Conservation (phyloP, 768 basidiomycete genomes). For the Mrakia gelida region DNA sequence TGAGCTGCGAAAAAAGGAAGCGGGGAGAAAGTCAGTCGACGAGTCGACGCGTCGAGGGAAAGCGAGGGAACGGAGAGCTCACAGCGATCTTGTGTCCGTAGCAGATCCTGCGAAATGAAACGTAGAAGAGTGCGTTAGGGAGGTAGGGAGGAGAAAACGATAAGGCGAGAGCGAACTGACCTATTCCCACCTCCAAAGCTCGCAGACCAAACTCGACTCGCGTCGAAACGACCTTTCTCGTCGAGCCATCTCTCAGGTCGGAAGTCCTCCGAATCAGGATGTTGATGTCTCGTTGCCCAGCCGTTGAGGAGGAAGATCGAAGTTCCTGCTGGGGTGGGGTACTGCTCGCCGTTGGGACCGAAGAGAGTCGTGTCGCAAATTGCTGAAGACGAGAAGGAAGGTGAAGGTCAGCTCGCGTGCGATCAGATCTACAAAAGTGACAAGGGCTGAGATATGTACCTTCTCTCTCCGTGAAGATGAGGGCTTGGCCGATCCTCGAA, state of each 20-base stretch:
- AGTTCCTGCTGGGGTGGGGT: background rate
- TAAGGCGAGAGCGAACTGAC: background rate
- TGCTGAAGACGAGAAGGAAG: no score
- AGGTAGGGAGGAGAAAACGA: background rate
- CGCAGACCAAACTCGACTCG: background rate
- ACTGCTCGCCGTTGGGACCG: background rate
- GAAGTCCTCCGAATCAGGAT: background rate
- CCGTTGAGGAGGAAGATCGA: slow-evolving; percentile 12
- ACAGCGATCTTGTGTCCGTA: slow-evolving; percentile 21
- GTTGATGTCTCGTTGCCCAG: background rate
- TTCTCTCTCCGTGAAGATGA: background rate
- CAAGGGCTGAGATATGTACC: no score
- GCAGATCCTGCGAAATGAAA: background rate
- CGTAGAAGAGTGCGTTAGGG: no score
- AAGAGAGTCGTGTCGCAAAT: background rate
- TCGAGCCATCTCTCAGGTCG: slow-evolving; percentile 20
- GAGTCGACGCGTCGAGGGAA: background rate
- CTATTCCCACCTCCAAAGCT: slow-evolving; percentile 5
- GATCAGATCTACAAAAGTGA: no score
- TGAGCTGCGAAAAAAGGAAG: background rate
- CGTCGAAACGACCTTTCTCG: slow-evolving; percentile 10
- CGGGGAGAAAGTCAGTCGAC: no score
- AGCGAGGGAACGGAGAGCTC: background rate
- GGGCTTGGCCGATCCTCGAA: background rate
- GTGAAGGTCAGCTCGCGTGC: no score